These are phyloP conservation scores for Sporothrix brasiliensis DNA, from an alignment of 2,329 filamentous ascomycete species.

Conservation along the genomic window DNA sequence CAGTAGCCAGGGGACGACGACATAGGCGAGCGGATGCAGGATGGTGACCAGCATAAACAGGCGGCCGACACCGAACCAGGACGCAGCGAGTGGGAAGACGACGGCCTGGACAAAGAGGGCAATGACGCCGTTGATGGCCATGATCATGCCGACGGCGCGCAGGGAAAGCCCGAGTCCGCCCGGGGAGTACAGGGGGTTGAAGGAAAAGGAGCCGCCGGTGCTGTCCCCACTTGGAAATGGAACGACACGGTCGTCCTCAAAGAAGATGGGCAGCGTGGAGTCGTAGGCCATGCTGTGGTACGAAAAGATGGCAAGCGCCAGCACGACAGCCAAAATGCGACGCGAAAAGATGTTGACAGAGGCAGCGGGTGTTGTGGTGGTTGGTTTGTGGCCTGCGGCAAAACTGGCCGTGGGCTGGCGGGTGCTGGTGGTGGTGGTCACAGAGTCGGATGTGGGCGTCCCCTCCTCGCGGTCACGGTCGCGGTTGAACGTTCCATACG, in stretches of 20 bases:
- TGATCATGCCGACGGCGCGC: slow-evolving; percentile 61
- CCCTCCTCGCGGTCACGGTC: slow-evolving; percentile 18
- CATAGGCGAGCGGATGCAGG: slow-evolving; percentile 64
- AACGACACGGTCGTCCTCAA: slow-evolving; percentile 70
- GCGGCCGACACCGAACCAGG: slow-evolving; percentile 60
- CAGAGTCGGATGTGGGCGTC: neutral
- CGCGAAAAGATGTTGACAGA: slow-evolving; percentile 53
- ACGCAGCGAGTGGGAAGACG: slow-evolving; percentile 65
- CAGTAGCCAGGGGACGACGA: slow-evolving; percentile 61
- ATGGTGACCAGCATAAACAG: slow-evolving; percentile 62
- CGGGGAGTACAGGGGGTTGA: slow-evolving; percentile 57
- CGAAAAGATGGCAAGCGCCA: slow-evolving; percentile 87
- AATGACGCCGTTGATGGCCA: slow-evolving; percentile 62
- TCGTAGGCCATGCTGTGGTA: slow-evolving; percentile 97
- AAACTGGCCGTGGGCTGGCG: neutral
- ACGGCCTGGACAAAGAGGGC: slow-evolving; percentile 73
- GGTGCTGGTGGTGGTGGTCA: slow-evolving; percentile 28
- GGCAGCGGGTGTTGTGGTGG: slow-evolving; percentile 36
- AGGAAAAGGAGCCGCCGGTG: slow-evolving; percentile 31
- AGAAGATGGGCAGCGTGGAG: slow-evolving; percentile 87
- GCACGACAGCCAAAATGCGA: slow-evolving; percentile 72
- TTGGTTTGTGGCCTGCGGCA: slow-evolving; percentile 23
- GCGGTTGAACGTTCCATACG: slow-evolving; percentile 69
- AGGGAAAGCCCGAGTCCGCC: slow-evolving; percentile 66
- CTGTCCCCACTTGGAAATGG: slow-evolving; percentile 40